Percentiles rank a stretch among this genome's conserved stretches.
These are phyloP conservation scores for Berkeleyomyces rouxiae DNA, from an alignment of 2,329 filamentous ascomycete genomes.

Conservation along the genomic window DNA sequence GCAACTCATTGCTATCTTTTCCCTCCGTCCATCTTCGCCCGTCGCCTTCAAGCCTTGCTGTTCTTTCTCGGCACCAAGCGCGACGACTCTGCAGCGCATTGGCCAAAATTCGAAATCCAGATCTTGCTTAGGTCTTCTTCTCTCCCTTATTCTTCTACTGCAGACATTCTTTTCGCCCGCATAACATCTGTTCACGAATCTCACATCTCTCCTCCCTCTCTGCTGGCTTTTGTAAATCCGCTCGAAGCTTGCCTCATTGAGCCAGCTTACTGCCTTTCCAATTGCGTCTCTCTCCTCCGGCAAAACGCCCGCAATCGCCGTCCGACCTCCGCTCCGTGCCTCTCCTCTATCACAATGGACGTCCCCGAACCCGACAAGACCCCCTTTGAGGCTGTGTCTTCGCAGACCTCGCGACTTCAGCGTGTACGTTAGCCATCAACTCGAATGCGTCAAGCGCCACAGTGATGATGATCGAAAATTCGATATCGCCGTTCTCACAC, in stretches of 20 bases:
- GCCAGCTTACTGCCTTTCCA: not conserved
- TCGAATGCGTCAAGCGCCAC: not conserved
- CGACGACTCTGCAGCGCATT: not conserved
- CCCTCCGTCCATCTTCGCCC: too few species aligned
- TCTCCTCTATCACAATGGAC: conserved; percentile 47
- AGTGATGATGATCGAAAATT: not conserved
- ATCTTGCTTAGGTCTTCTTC: not conserved
- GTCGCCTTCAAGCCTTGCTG: too few species aligned
- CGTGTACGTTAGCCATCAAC: conserved; percentile 36
- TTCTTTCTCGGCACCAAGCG: not conserved
- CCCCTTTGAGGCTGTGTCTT: conserved; percentile 76
- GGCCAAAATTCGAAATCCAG: not conserved
- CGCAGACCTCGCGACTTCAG: conserved; percentile 62
- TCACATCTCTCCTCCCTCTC: not conserved
- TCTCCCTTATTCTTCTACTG: not conserved
- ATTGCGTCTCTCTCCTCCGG: not conserved
- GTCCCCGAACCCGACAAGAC: conserved; percentile 73
- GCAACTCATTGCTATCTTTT: too few species aligned
- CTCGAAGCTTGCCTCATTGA: not conserved
- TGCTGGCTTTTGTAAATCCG: not conserved
- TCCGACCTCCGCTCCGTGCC: not conserved
- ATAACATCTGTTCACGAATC: not conserved
- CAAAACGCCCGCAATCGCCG: not conserved
- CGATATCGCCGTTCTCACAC: too few species aligned
- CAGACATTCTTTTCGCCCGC: not conserved